phyloP scores from a whole-genome alignment of 805 yeast species.

The Debaryomyces prosopidis region DNA sequence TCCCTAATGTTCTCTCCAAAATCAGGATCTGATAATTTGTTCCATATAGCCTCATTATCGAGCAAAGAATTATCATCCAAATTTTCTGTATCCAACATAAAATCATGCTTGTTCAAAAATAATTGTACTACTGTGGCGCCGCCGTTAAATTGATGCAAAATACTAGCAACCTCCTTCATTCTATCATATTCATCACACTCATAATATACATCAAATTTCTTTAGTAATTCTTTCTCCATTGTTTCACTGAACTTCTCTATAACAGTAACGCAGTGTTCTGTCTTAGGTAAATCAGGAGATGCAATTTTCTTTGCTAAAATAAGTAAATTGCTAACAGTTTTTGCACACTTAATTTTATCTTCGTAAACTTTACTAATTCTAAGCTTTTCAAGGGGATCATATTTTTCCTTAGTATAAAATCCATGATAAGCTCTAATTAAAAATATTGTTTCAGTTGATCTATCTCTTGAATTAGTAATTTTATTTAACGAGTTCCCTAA shows the following conservation, averaged over 20 bases:
- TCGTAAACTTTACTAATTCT: constrained; percentile 47
- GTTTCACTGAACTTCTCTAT: constrained; percentile 73
- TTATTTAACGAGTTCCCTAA: constrained; percentile 66
- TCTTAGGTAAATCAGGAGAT: constrained; percentile 50
- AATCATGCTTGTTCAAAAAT: constrained; percentile 77
- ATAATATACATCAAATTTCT: constrained; percentile 73
- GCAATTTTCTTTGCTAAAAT: constrained; percentile 65
- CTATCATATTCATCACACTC: constrained; percentile 64
- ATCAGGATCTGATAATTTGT: constrained; percentile 58
- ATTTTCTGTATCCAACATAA: constrained; percentile 55
- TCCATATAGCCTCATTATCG: constrained; percentile 57
- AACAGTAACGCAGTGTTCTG: constrained; percentile 33
- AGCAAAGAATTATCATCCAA: constrained; percentile 32
- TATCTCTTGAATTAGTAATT: constrained; percentile 70
- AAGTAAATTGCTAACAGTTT: constrained; percentile 63
- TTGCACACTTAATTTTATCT: constrained; percentile 68
- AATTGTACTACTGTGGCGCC: constrained; percentile 80
- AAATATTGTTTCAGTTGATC: constrained; percentile 69
- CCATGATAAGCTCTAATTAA: constrained; percentile 75
- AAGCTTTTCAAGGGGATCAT: constrained; percentile 58
- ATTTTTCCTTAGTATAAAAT: constrained; percentile 59
- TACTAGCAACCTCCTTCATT: constrained; percentile 74
- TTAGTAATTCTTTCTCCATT: constrained; percentile 72
- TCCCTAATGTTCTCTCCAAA: constrained; percentile 50
- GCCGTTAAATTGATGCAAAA: constrained; percentile 78